A percentile compares a stretch with the other conserved stretches of the same genome.
Conservation (phyloP, 1,284 basidiomycete species). For the Marasmius fiardii region DNA sequence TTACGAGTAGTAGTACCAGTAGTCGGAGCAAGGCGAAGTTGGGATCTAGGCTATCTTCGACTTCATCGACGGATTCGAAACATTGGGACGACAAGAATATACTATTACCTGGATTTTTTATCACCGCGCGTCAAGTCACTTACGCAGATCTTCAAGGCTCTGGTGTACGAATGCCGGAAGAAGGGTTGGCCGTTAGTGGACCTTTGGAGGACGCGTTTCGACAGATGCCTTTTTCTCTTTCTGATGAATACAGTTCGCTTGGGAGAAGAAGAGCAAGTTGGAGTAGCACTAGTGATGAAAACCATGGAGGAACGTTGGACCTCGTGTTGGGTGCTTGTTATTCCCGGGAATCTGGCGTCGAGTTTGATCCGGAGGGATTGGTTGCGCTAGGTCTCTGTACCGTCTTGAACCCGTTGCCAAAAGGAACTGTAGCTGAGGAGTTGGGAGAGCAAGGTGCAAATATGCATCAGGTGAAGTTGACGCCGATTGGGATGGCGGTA, state of each 20-base stretch:
- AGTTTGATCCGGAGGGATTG: conserved; percentile 69
- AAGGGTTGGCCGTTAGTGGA: conserved; percentile 64
- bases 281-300: not conserved
- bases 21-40: conserved; percentile 14
- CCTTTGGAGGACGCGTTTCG: conserved; percentile 54
- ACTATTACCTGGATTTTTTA: conserved; percentile 57
- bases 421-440: conserved; percentile 15
- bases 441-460: conserved; percentile 1
- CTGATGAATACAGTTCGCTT: not conserved
- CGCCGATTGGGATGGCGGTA: conserved; percentile 70
- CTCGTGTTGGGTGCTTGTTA: conserved; percentile 61
- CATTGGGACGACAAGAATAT: conserved; percentile 39
- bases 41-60: conserved; percentile 26
- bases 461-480: conserved; percentile 37
- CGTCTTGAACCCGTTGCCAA: conserved; percentile 13
- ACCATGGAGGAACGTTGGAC: conserved; percentile 19
- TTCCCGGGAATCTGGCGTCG: conserved; percentile 59
- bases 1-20: conserved; percentile 18
- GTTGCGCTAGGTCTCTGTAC: conserved; percentile 60
- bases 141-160: conserved; percentile 66
- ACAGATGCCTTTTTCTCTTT: conserved; percentile 28
- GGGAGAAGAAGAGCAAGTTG: conserved; percentile 2
- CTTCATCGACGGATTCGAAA: conserved; percentile 33
- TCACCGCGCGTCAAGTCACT: conserved; percentile 62
- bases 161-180: conserved; percentile 68